Base-by-base conservation (phyloP, 805 yeast species). In the Saccharomycopsis microspora region DNA sequence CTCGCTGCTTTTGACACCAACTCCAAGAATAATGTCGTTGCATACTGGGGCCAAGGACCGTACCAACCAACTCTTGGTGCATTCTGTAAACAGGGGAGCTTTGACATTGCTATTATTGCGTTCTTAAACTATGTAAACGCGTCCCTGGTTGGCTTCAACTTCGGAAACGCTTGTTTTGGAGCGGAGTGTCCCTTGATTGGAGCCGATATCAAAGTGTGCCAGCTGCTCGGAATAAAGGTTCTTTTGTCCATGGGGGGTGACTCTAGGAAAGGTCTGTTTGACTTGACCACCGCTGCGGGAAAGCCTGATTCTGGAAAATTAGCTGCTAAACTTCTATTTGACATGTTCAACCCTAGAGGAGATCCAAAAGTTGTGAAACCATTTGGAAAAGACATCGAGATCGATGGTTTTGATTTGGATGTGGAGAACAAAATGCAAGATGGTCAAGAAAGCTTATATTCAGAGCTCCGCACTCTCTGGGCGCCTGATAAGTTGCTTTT, bases 211-310 rank as follows among this genome's bases (percentile, higher is more conserved):
- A 58, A 69, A 49, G 70, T 78, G 3, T 88, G 97, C 67, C 96
- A 88, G 65, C 57, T 66, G 2, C 59, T 69, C 11, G 96, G 96
- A 43, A 83, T 84, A 57, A 82, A 80, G 56, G 80, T 89, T 3
- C 60, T 89, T 33, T 62, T 88, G 6, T 86, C 96, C 0, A 61
- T 89, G 55, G 78, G 68, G 70, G 95, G 95, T 57, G 81, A 85
- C 32, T 51, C 88, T 7, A 72, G 86, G 41, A 44, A 66, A 19
- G 81, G 82, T 4, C 66, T 84, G 32, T 96, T 88, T 60, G 96
- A 96, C 2, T 87, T 88, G 60, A 80, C 84, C 56, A 73, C 78
- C 51, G 95, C 86, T 60, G 67, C 78, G 54, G 19, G 19, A 19
- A 81, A 85, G 57, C 73, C 77, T 51, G 95, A 87, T 60, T 89